Evolutionary conservation across 192 early-diverging fungal species (phyloP).

Genomic region (Spizellomyces punctatus): DNA sequence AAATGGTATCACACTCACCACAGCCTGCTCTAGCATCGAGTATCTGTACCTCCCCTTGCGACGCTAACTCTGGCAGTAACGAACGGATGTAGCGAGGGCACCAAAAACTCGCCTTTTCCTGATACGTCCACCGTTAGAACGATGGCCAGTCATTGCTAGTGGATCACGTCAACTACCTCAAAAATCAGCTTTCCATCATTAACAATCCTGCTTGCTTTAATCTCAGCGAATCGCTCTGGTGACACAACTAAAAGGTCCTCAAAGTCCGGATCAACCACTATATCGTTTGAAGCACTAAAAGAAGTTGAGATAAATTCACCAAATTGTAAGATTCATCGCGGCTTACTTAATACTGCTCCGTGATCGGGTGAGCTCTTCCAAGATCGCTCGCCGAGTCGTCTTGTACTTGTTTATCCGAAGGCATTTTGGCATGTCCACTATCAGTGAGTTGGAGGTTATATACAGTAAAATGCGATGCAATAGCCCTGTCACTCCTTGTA

Average conservation of each 20-base stretch:
- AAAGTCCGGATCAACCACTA: constrained; percentile 52
- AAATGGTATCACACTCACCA: constrained; percentile 32
- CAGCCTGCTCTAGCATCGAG: constrained; percentile 54
- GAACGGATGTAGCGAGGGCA: constrained; percentile 39
- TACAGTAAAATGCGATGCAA: no score
- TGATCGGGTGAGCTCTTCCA: constrained; percentile 52
- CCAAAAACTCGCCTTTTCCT: constrained; percentile 57
- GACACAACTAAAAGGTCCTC: constrained; percentile 52
- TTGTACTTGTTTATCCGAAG: constrained; percentile 80
- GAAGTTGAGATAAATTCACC: neutral
- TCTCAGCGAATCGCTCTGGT: constrained; percentile 34
- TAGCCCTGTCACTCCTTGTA: no score
- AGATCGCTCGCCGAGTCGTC: constrained; percentile 57
- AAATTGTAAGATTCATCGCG: neutral
- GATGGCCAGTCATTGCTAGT: neutral
- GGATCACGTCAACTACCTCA: constrained; percentile 28
- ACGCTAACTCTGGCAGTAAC: constrained; percentile 3
- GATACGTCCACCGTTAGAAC: neutral
- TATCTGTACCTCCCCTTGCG: constrained; percentile 27
- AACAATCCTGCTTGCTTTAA: constrained; percentile 43
- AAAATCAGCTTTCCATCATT: constrained; percentile 50
- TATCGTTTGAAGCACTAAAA: constrained; percentile 13
- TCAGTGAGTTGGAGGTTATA: neutral
- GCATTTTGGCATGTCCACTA: constrained; percentile 75
- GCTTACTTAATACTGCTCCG: neutral